Conservation (phyloP, 306 rosid species). For the Spatholobus suberectus region DNA sequence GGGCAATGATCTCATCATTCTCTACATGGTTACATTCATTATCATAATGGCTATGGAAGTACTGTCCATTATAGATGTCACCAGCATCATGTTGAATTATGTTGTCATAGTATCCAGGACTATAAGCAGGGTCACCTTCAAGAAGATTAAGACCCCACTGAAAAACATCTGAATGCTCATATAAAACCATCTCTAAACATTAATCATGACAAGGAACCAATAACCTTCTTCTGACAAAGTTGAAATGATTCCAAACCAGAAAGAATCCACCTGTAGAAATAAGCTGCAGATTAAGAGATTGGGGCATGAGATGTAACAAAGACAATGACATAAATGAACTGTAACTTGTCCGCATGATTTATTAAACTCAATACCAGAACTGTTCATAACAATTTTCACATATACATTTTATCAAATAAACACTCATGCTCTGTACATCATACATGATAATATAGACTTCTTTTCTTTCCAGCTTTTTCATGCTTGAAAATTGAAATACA, state of each 20-base stretch:
- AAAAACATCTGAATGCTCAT: slow-evolving; percentile 63
- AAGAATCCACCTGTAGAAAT: slow-evolving; percentile 39
- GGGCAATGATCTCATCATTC: slow-evolving; percentile 79
- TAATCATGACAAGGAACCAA: background rate
- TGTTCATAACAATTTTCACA: background rate
- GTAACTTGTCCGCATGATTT: background rate
- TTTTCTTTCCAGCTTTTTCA: background rate
- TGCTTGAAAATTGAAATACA: slow-evolving; percentile 1
- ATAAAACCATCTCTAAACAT: slow-evolving; percentile 53
- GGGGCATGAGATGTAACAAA: background rate
- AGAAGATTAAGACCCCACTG: slow-evolving; percentile 72
- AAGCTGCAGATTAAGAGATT: slow-evolving; percentile 20
- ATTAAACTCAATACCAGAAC: background rate
- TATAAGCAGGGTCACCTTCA: slow-evolving; percentile 56
- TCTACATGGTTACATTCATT: slow-evolving; percentile 57
- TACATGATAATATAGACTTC: background rate
- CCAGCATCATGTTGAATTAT: slow-evolving; percentile 48
- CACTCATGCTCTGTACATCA: background rate
- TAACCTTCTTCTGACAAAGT: slow-evolving; percentile 17
- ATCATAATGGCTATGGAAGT: slow-evolving; percentile 57
- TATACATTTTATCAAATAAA: slow-evolving; percentile 5
- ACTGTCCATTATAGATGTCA: slow-evolving; percentile 47
- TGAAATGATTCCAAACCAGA: slow-evolving; percentile 31
- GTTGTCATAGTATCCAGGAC: slow-evolving; percentile 50
- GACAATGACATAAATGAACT: background rate